Base-by-base conservation (phyloP, 1,284 basidiomycete species). In the Kalmanozyma brasiliensis region DNA sequence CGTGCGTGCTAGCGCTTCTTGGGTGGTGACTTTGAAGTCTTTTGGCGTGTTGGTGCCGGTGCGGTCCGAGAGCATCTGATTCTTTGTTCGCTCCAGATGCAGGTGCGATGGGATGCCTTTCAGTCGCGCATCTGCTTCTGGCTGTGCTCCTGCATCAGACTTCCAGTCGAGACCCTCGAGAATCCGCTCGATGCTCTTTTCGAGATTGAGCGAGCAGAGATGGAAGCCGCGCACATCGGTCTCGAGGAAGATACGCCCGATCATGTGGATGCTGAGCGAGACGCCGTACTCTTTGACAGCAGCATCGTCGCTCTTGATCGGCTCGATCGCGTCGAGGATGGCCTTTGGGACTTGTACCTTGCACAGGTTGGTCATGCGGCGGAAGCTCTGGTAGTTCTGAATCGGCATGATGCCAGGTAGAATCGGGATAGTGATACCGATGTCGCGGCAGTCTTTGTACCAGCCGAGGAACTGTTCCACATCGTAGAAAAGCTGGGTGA, bases 361-460 rank as follows among this genome's bases (percentile, higher is more conserved):
- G 73, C 91, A 93, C 22, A 98, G 86, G 79, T 94, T 95, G 35
- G 91, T 91, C 69, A 98, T 86, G 49, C 96, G 89, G 46, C 90
- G 86, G 84, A 98, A 98, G 1, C 94, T 94, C 19, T 90, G 88
- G 80, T 94, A 97, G 37, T 92, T 97, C 81, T 98, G 96, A 58
- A 99, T 92, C 0, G 96, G 96, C 94, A 98, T 98, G 63, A 98
- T 89, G 6, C 94, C 93, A 2, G 96, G 94, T 52, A 98, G 90
- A 74, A 98, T 90, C 1, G 95, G 94, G 13, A 94, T 87, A 1
- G 84, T 87, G 79, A 99, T 94, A 29, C 94, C 95, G 91, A 74
- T 52, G 13, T 52, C 42, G 17, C 76, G 49, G 36, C 76, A 79
- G 8, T 49, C 52, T 9, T 53, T 47, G 49, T 73, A 66, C 68